Percentiles rank a stretch among this genome's conserved stretches.
Evolutionary conservation across 2,329 filamentous ascomycete species (phyloP).

Genomic region (Xylaria sp.): DNA sequence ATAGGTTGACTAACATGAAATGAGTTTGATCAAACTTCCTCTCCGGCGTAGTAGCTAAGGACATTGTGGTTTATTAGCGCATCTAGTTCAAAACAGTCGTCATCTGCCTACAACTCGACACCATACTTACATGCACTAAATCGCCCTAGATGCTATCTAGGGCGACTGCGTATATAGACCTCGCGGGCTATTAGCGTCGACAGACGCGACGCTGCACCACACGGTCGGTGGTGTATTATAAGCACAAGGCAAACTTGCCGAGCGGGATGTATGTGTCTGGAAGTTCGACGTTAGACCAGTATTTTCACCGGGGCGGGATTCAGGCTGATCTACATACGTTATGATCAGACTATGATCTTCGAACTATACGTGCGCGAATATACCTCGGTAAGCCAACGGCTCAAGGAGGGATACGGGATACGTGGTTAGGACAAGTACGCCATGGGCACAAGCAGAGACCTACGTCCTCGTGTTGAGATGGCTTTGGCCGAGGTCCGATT

Average conservation of each 20-base stretch:
- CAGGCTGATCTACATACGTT: constrained; percentile 15
- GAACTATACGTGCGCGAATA: background rate
- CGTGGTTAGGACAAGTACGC: background rate
- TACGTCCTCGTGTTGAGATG: background rate
- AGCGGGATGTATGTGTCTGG: background rate
- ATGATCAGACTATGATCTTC: background rate
- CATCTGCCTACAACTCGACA: constrained; percentile 1
- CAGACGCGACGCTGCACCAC: background rate
- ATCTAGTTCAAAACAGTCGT: background rate
- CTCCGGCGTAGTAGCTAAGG: background rate
- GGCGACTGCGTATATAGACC: background rate
- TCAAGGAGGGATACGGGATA: background rate
- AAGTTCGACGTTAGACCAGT: background rate
- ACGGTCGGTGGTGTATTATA: background rate
- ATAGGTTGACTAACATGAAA: background rate
- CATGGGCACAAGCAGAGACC: background rate
- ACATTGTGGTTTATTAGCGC: background rate
- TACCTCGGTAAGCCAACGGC: background rate
- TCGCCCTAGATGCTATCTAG: background rate
- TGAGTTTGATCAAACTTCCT: background rate
- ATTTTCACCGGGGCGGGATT: background rate
- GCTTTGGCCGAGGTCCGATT: background rate
- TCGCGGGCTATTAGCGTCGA: background rate
- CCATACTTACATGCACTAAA: background rate
- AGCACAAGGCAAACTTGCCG: constrained; percentile 5